Conservation (phyloP, 768 basidiomycete genomes). For the Agrocybe praecox region DNA sequence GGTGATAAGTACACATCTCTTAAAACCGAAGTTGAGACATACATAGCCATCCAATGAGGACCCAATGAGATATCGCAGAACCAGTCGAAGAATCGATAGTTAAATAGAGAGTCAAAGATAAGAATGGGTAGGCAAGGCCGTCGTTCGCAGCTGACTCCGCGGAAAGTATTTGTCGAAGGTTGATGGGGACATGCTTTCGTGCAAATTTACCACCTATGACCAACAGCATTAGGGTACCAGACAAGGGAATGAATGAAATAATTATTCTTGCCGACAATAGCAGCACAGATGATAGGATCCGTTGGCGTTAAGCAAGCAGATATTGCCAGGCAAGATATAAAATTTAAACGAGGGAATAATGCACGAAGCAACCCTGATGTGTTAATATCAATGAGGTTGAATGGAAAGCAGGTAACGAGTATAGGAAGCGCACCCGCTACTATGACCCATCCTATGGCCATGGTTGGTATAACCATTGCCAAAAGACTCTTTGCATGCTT, state of each 20-base stretch:
- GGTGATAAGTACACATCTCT: neutral
- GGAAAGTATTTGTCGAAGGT: conserved; percentile 79
- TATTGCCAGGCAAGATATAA: conserved; percentile 79
- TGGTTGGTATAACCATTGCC: conserved; percentile 77
- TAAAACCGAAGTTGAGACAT: conserved; percentile 27
- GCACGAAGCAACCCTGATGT: conserved; percentile 60
- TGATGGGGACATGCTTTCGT: conserved; percentile 64
- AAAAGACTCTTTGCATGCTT: conserved; percentile 74
- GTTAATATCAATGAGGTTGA: neutral
- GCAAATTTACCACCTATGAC: conserved; percentile 70
- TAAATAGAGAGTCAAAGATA: conserved; percentile 85
- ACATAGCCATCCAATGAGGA: conserved; percentile 86
- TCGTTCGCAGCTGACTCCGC: conserved; percentile 97
- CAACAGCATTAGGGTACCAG: neutral
- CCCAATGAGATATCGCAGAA: conserved; percentile 81
- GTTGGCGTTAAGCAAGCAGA: conserved; percentile 93
- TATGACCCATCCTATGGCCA: conserved; percentile 85
- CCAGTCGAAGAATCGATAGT: conserved; percentile 65
- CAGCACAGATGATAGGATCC: conserved; percentile 91
- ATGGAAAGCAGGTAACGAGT: neutral
- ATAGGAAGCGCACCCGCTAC: conserved; percentile 53
- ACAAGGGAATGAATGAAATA: neutral
- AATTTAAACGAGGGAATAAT: conserved; percentile 73
- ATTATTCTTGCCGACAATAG: conserved; percentile 60
- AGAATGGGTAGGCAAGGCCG: conserved; percentile 92